Evolutionary conservation across 2,329 filamentous ascomycete genomes (phyloP).

Genomic region (Phaeoacremonium minimum): DNA sequence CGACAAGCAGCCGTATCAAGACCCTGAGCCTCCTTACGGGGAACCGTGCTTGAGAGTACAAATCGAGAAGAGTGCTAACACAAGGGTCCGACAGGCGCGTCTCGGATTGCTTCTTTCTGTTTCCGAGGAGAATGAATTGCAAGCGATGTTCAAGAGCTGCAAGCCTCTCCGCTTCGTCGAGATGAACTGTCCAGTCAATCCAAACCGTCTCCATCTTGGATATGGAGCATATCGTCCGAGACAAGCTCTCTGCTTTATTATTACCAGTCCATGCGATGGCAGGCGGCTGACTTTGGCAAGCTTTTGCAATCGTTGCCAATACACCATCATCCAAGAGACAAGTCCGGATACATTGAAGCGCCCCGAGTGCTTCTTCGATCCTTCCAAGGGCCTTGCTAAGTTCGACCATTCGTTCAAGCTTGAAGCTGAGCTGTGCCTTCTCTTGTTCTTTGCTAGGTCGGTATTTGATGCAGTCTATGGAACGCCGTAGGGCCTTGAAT

Average conservation of each 20-base stretch:
- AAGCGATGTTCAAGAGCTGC: conserved; percentile 59
- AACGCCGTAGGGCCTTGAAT: conserved; percentile 56
- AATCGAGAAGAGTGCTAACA: conserved; percentile 41
- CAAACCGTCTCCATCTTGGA: conserved; percentile 54
- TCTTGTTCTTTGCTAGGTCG: conserved; percentile 51
- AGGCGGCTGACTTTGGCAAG: conserved; percentile 45
- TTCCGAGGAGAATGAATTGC: conserved; percentile 37
- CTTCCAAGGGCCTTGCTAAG: conserved; percentile 49
- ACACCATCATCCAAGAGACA: conserved; percentile 56
- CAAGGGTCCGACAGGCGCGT: conserved; percentile 34
- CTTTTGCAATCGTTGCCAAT: conserved; percentile 46
- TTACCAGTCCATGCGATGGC: conserved; percentile 47
- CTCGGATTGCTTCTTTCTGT: conserved; percentile 22
- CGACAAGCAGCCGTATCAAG: conserved; percentile 42
- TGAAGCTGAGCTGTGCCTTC: conserved; percentile 55
- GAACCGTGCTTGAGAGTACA: conserved; percentile 44
- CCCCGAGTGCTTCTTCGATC: conserved; percentile 51
- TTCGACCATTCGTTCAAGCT: conserved; percentile 64
- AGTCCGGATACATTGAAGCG: conserved; percentile 57
- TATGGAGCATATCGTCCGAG: conserved; percentile 54
- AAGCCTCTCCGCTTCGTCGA: conserved; percentile 47
- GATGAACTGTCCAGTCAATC: conserved; percentile 50
- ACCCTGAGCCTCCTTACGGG: conserved; percentile 50
- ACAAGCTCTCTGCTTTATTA: conserved; percentile 47
- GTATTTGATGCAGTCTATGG: conserved; percentile 57